Base-by-base conservation (phyloP, 2,329 filamentous ascomycete species). In the Cercospora sojina region DNA sequence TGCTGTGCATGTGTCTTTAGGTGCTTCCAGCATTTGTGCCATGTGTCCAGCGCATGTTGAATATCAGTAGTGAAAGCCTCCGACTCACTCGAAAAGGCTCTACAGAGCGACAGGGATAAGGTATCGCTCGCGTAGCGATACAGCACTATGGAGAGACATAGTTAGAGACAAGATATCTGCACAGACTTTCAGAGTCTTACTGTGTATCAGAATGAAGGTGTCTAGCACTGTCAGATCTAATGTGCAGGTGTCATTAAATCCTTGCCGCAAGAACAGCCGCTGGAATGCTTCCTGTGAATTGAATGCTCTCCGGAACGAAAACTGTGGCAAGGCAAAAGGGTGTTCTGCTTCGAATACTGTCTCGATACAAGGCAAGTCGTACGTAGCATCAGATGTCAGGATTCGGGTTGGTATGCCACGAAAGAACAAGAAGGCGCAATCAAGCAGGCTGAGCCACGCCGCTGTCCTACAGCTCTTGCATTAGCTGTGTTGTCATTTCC, bases 381-480 rank as follows among this genome's bases (percentile, higher is more conserved):
- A 58, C n/a, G 23, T 47, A 20, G 64, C 43, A 13, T 69, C 66
- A 3, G 49, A n/a, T 12, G 55, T 66, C 32, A 57, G 12, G 9
- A 69, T 61, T 20, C 65, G 67, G 20, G 57, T 25, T 12, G 65
- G 61, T 23, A 68, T 66, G 13, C 67, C 67, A 31, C 59, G 53
- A 53, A 64, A 69, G 58, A 68, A 69, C 12, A 67, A 60, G 38
- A 69, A 67, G 3, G 68, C 65, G 20, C 65, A 69, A 41, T 69
- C 68, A 6, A 68, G 47, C 13, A 66, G 64, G 5, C 31, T 59
- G 16, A 69, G 25, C 29, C 49, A 67, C 3, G 65, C 43, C n/a
- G 63, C 49, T 2, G 57, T 58, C 16, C 67, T 69, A 31, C 18
- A 13, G 18, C 7, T 1, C 25, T 38, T 27, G 23, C n/a, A n/a